A percentile compares a stretch with the other conserved stretches of the same genome.
phyloP scores from a whole-genome alignment of 768 basidiomycete species.

The Xerocomellus intermedius region DNA sequence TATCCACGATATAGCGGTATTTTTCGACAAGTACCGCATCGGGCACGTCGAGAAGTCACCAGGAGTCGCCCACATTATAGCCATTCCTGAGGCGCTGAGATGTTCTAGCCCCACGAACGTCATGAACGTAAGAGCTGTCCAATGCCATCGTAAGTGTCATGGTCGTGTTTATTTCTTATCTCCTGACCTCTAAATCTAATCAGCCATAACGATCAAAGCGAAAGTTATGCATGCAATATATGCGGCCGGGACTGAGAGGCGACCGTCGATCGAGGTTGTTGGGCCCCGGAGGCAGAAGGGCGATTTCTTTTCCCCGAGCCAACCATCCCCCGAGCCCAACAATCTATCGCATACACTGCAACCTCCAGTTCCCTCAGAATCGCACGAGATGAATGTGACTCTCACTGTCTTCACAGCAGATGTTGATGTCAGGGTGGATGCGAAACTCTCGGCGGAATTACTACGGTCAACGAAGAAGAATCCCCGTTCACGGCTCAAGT shows the following conservation, averaged over 20 bases:
- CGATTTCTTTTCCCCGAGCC: too few species aligned
- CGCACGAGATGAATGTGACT: too few species aligned
- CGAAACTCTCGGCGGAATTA: too few species aligned
- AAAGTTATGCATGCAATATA: neutral
- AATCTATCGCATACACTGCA: too few species aligned
- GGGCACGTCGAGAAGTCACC: conserved; percentile 61
- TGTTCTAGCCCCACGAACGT: conserved; percentile 51
- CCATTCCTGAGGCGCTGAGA: conserved; percentile 54
- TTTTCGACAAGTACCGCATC: conserved; percentile 71
- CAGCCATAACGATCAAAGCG: conserved; percentile 37
- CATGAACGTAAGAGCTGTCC: conserved; percentile 66
- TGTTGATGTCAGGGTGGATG: too few species aligned
- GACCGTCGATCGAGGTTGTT: too few species aligned
- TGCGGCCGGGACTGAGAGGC: neutral
- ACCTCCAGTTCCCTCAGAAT: too few species aligned
- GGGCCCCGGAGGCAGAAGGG: too few species aligned
- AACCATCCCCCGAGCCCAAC: too few species aligned
- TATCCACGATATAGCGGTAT: conserved; percentile 71
- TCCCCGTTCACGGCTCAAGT: too few species aligned
- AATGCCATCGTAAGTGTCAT: conserved; percentile 52
- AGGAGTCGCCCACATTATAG: conserved; percentile 46
- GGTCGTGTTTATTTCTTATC: neutral
- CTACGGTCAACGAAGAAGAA: too few species aligned
- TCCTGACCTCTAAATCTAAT: neutral
- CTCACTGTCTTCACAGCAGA: too few species aligned